phyloP scores from a whole-genome alignment of 306 rosid genomes.

The Phaseolus lunatus region DNA sequence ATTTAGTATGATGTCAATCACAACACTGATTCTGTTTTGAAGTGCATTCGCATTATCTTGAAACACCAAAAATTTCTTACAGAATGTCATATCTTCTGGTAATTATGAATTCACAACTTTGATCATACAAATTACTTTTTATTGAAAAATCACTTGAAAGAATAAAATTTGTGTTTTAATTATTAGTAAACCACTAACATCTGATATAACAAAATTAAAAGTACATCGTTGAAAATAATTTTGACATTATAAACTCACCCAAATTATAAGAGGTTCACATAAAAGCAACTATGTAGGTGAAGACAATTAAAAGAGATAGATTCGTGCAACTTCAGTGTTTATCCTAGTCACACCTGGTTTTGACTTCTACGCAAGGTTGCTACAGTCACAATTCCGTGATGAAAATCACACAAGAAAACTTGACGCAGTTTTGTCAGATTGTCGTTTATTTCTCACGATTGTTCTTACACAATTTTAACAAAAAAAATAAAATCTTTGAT shows the following conservation, averaged over 20 bases:
- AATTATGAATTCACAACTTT: background rate
- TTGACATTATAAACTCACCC: background rate
- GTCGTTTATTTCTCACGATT: background rate
- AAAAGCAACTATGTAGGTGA: background rate
- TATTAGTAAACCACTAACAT: background rate
- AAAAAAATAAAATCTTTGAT: background rate
- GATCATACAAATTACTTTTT: background rate
- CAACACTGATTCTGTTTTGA: background rate
- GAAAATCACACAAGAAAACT: background rate
- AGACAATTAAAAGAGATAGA: background rate
- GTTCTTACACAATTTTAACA: background rate
- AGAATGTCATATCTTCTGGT: background rate
- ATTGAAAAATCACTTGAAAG: background rate
- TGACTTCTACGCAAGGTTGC: background rate
- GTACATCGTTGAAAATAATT: background rate
- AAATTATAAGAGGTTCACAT: background rate
- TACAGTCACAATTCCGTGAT: background rate
- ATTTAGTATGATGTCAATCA: constrained; percentile 49
- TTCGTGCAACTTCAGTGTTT: background rate
- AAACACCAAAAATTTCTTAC: background rate
- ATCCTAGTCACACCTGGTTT: background rate
- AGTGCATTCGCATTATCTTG: constrained; percentile 4
- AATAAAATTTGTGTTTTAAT: background rate
- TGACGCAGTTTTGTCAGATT: background rate
- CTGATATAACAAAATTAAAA: no score